Base-by-base conservation (phyloP, 441 rosid species). In the Rhodomyrtus psidioides region DNA sequence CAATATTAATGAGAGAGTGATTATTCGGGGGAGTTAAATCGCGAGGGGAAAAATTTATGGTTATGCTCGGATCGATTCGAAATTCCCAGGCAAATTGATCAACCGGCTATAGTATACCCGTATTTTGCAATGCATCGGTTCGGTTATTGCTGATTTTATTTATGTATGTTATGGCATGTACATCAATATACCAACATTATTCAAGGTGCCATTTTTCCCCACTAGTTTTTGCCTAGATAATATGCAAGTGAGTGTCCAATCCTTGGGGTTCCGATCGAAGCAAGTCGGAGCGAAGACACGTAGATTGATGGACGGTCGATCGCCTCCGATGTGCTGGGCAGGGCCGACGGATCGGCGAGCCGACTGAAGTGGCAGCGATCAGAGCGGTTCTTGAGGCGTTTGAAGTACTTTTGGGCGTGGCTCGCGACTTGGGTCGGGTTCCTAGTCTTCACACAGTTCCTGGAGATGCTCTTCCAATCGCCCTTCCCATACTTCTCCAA, bases 391-490 rank as follows among this genome's bases (percentile, higher is more conserved):
- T 91, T 86, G n/a, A 90, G 86, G 28, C 97, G 92, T 19, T 91
- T 92, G 86, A 91, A 94, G 87, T 91, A 94, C 85, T 94, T 94
- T 49, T 93, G 96, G 1, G 96, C 96, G 84, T 94, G 96, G 81
- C 95, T 94, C 2, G 96, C 96, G 44, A 94, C 96, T 27, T 94
- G 96, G 10, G 94, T 94, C 4, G 97, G 93, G n/a, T 93, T 93
- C 88, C 93, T 91, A 27, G 95, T 88, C 65, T 89, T 91, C 13
- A 94, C 95, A 6, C 91, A 90, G 87, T 91, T 92, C 84, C 94
- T 91, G 12, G 97, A 94, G 24, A 94, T 94, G 85, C 93, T 94
- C 88, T 95, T 91, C 96, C 97, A 93, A 60, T 94, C 97, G 30
- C 97, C 97, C 86, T 90, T 94, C 8, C 97, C 97, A 1, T 88